phyloP scores from a whole-genome alignment of 345 rosid species.

The Orychophragmus violaceus region DNA sequence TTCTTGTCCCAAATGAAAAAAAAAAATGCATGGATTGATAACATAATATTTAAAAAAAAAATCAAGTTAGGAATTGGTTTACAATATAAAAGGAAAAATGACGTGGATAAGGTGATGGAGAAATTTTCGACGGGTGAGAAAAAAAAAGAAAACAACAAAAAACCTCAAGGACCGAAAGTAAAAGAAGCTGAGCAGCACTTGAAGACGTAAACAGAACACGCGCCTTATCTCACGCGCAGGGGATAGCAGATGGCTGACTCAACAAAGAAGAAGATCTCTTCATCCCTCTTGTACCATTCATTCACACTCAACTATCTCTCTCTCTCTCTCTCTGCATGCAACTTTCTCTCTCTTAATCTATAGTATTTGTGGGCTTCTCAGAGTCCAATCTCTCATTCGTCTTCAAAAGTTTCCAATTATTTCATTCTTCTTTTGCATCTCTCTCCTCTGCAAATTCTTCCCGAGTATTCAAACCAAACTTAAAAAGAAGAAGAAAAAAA shows the following conservation, averaged over 20 bases:
- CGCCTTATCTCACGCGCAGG: conserved; percentile 14
- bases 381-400: conserved; percentile 27
- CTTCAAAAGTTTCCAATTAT: conserved; percentile 12
- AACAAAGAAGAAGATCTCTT: background rate
- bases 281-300: conserved; percentile 16
- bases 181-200: conserved; percentile 4
- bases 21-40: background rate
- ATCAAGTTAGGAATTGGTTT: background rate
- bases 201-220: conserved; percentile 1
- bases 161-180: conserved; percentile 23
- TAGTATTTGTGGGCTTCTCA: conserved; percentile 19
- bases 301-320: background rate
- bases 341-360: conserved; percentile 12
- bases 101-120: conserved; percentile 22
- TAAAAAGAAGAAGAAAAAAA: too few species aligned
- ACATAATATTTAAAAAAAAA: background rate
- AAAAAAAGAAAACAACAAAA: conserved; percentile 20
- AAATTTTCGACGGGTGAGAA: conserved; percentile 13
- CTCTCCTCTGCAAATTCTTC: conserved; percentile 21
- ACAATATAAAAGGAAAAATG: background rate
- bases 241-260: too few species aligned
- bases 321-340: conserved; percentile 5
- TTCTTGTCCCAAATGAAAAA: background rate
- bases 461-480: too few species aligned
- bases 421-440: conserved; percentile 1